Evolutionary conservation across 2,329 filamentous ascomycete genomes (phyloP), one percentile per base, ranked within the genome.

Genomic region (Aspergillus thermomutatus): DNA sequence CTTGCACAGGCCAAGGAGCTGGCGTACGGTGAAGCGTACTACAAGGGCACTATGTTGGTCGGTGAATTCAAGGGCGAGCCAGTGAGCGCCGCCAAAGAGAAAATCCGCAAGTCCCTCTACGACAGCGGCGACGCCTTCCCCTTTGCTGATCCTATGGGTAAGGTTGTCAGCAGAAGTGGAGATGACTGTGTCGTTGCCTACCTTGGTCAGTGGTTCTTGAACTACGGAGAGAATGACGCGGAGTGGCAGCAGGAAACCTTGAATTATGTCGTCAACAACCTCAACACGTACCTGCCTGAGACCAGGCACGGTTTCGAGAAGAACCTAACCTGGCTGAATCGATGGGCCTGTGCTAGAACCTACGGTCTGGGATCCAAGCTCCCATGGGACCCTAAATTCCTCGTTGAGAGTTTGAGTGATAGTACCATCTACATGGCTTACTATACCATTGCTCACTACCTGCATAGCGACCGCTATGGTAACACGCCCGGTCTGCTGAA

Each of bases 141-240:
- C 64, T 99, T 97, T 71, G 92, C 91, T 11, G 94, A 99, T 75
- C 94, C 94, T 2, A 92, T 97, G 74, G 88, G 89, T 66, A 85
- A 89, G 75, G 94, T 97, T 63, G 86, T 95, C 59, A 93, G 89
- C 70, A 84, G 94, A 75, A 95, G 90, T 65, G 91, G 88, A 27
- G 93, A 97, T 69, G 91, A 95, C 65, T 97, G 94, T 72, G 92
- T 96, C 57, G 93, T 94, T 58, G 90, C 92, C 28, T 87, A 93
- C 64, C 87, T 97, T 70, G 93, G 97, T 67, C 94, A 99, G 77
- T 99, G 94, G 92, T 99, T 96, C 78, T 81, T 99, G 67, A 93
- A 97, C 77, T 99, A 99, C 69, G 94, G 94, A 60, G 90, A 92
- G 76, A 90, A 91, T 60, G 85, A 87, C 65, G 77, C 79, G 46